Evolutionary conservation across 2,329 filamentous ascomycete species (phyloP).

Genomic region (Penicillium glabrum): DNA sequence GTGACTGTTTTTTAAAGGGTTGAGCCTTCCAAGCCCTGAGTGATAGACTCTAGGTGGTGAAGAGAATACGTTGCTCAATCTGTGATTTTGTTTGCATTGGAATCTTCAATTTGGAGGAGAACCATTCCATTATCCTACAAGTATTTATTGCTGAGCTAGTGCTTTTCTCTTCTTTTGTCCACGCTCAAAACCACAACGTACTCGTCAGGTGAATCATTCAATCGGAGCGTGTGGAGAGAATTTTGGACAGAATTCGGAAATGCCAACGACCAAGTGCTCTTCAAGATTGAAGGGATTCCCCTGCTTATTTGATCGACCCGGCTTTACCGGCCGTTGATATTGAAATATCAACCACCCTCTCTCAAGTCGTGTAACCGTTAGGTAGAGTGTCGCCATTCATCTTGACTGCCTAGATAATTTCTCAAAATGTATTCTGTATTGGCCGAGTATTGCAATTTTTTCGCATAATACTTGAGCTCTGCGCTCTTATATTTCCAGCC

Average conservation of each 20-base stretch:
- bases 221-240: neutral
- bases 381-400: neutral
- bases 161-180: neutral
- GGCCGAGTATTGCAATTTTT: neutral
- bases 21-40: no score
- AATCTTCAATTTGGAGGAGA: no score
- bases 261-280: neutral
- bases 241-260: neutral
- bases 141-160: neutral
- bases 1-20: no score
- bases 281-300: neutral
- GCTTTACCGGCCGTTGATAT: neutral
- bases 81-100: no score
- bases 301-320: neutral
- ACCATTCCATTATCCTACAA: no score
- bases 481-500: neutral
- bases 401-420: neutral
- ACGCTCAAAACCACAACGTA: neutral
- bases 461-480: neutral
- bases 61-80: no score
- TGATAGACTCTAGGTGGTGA: no score
- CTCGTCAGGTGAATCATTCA: neutral
- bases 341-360: no score
- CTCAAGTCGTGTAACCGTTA: neutral
- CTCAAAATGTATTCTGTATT: neutral